A percentile compares a stretch with the other conserved stretches of the same genome.
Evolutionary conservation across 495 filamentous ascomycete species (phyloP).

Genomic region (Penicillium chermesinum): DNA sequence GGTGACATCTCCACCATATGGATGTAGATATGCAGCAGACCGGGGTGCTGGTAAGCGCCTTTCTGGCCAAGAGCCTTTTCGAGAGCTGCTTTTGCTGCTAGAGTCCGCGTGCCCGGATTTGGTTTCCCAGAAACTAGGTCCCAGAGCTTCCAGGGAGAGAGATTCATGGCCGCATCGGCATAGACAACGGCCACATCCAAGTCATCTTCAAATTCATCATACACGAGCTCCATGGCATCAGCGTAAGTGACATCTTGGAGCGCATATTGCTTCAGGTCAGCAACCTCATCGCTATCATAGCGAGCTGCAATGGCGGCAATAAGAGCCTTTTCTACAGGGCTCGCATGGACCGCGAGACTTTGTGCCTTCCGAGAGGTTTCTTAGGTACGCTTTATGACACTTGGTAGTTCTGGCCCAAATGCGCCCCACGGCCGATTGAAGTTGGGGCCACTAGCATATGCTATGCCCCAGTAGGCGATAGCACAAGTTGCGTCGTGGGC

Average conservation of each 20-base stretch:
- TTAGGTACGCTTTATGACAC: conserved; percentile 41
- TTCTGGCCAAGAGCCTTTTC: conserved; percentile 45
- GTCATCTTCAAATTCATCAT: conserved; percentile 48
- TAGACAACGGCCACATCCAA: conserved; percentile 58
- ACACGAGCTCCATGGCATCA: conserved; percentile 54
- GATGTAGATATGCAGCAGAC: conserved; percentile 64
- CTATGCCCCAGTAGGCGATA: conserved; percentile 65
- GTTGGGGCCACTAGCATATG: conserved; percentile 61
- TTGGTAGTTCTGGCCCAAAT: conserved; percentile 51
- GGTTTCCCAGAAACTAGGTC: conserved; percentile 55
- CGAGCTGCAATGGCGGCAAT: conserved; percentile 52
- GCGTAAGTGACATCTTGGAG: conserved; percentile 56
- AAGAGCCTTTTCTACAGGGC: conserved; percentile 50
- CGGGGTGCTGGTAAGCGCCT: conserved; percentile 49
- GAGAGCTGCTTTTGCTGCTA: conserved; percentile 52
- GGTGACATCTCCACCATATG: conserved; percentile 71
- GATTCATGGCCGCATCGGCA: conserved; percentile 63
- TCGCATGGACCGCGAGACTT: conserved; percentile 21
- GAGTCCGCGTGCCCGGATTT: conserved; percentile 45
- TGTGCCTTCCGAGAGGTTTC: conserved; percentile 39
- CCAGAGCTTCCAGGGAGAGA: conserved; percentile 66
- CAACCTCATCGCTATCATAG: conserved; percentile 43
- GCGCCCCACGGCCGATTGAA: conserved; percentile 70
- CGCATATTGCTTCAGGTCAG: conserved; percentile 37
- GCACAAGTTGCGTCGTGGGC: conserved; percentile 47